These are phyloP conservation scores for Flaveria sonorensis DNA, from an alignment of 129 eudicot genomes.

Conservation along the genomic window DNA sequence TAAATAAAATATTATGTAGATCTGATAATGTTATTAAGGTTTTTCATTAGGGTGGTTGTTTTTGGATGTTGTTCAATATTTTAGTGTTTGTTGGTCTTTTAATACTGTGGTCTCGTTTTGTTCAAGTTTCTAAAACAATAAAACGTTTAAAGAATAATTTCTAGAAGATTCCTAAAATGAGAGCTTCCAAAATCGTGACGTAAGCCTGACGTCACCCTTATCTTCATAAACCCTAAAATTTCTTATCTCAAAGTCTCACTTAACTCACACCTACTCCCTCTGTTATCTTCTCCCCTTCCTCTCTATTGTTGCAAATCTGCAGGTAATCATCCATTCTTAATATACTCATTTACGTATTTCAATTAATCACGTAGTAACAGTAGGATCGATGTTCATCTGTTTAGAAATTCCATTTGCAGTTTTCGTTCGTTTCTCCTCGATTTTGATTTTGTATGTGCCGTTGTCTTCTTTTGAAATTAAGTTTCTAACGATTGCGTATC, in stretches of 20 bases:
- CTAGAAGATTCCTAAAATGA: slow-evolving; percentile 12
- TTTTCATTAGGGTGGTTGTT: too few species aligned
- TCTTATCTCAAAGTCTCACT: slow-evolving; percentile 31
- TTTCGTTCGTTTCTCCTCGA: background rate
- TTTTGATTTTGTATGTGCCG: background rate
- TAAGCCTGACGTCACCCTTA: slow-evolving; percentile 36
- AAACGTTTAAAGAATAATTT: background rate
- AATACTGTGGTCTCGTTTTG: too few species aligned
- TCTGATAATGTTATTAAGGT: too few species aligned
- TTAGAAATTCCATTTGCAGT: background rate
- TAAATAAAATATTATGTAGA: too few species aligned
- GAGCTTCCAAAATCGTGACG: slow-evolving; percentile 26
- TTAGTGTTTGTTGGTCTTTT: too few species aligned
- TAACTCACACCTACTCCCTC: slow-evolving; percentile 35
- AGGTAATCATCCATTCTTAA: background rate
- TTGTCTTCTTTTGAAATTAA: slow-evolving; percentile 1
- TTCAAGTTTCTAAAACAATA: background rate
- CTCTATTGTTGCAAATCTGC: slow-evolving; percentile 15
- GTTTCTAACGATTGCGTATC: background rate
- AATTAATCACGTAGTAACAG: background rate
- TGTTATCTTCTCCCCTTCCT: slow-evolving; percentile 17
- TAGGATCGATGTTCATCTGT: background rate
- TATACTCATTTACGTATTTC: background rate
- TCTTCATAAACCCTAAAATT: slow-evolving; percentile 52
- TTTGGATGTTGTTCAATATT: too few species aligned